Conservation (phyloP, 2,329 filamentous ascomycete genomes). For the Volutella citrinella region DNA sequence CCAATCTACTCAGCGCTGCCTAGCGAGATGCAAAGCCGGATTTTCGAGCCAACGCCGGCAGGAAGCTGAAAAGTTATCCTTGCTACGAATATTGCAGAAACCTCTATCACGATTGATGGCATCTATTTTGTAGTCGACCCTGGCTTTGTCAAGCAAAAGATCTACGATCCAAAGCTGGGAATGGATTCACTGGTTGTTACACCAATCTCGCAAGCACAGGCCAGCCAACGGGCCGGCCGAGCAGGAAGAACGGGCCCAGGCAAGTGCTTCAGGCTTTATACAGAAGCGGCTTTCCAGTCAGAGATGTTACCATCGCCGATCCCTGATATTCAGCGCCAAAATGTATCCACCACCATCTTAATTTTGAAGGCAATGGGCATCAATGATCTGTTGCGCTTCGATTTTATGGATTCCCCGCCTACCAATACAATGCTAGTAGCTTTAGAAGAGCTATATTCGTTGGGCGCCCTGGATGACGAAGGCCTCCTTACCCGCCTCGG, state of each 20-base stretch:
- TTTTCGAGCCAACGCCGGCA: slow-evolving; percentile 89
- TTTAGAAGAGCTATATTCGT: slow-evolving; percentile 88
- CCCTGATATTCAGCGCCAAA: slow-evolving; percentile 94
- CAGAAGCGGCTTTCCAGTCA: slow-evolving; percentile 86
- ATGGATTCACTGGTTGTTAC: slow-evolving; percentile 98
- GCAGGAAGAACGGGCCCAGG: slow-evolving; percentile 93
- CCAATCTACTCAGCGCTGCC: slow-evolving; percentile 92
- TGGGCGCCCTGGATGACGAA: slow-evolving; percentile 92
- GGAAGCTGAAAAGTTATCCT: slow-evolving; percentile 88
- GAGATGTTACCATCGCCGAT: slow-evolving; percentile 97
- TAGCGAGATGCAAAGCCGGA: slow-evolving; percentile 84
- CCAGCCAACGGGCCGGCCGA: slow-evolving; percentile 87
- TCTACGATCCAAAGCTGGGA: slow-evolving; percentile 92
- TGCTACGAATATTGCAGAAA: slow-evolving; percentile 96
- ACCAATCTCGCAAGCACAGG: slow-evolving; percentile 95
- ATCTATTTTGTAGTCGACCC: slow-evolving; percentile 99
- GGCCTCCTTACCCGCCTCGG: slow-evolving; percentile 87
- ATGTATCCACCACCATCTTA: slow-evolving; percentile 86
- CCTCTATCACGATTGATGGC: slow-evolving; percentile 93
- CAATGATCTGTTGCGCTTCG: slow-evolving; percentile 93
- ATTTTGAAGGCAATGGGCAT: slow-evolving; percentile 99
- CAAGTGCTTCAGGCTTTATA: slow-evolving; percentile 93
- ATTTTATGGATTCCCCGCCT: slow-evolving; percentile 98
- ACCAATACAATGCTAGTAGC: slow-evolving; percentile 98
- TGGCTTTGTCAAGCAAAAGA: slow-evolving; percentile 96